Evolutionary conservation across 2,329 filamentous ascomycete genomes (phyloP), one percentile per base, ranked within the genome.

Genomic region (Drechslera avenae): DNA sequence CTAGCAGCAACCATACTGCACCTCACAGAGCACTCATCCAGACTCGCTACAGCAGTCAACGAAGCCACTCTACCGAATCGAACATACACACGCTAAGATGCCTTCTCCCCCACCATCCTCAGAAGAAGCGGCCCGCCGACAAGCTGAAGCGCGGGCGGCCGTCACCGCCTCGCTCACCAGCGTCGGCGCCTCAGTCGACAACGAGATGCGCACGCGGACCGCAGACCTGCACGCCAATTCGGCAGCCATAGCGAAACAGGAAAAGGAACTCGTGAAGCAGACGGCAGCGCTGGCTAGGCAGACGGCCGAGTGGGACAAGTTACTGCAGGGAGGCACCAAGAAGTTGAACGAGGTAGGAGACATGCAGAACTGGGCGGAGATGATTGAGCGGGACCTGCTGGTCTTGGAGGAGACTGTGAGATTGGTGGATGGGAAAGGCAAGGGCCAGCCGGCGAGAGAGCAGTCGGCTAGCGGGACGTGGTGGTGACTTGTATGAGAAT

Each of bases 311-410:
- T 81, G 90, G 66, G 81, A 80, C 59, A 81, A 81, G 59, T 78
- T 90, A 61, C 85, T 85, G 4, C 82, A 83, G 59, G 81, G 80
- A 50, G 86, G 86, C 30, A 82, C 83, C 37, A 80, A 81, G 58
- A 81, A 81, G 65, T 76, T 93, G 52, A 92, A 91, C 76, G 89
- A 91, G 78, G 78, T 91, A 54, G 89, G 89, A 18, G 86, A 91
- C 68, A 83, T 93, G 67, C 89, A 93, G 79, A 92, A 92, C 72
- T 94, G 89, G 89, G 88, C 89, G 17, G 90, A 94, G 80, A 84
- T 91, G 75, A 78, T 93, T 66, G 89, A 76, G 54, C 60, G 73
- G 39, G 73, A 76, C 41, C 39, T 76, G 51, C 35, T 76, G 46
- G 72, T 75, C 32, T 46, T 76, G 53, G 73, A 76, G 56, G 73